Conservation (phyloP, 495 filamentous ascomycete genomes). For the Penicillium goetzii region DNA sequence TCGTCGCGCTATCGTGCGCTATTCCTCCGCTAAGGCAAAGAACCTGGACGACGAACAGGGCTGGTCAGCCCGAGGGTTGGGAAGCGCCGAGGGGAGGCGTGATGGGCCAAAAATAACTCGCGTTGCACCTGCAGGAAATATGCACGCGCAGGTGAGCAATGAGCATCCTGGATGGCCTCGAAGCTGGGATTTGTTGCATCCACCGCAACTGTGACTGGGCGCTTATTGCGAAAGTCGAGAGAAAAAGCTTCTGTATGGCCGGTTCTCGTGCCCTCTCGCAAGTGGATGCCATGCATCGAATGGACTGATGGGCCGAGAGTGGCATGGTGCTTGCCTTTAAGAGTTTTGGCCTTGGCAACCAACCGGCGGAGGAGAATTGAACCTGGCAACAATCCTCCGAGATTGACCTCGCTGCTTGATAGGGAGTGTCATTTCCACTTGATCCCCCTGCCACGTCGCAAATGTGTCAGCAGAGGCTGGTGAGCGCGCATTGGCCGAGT, state of each 20-base stretch:
- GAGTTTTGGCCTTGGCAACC: not conserved
- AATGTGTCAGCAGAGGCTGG: not conserved
- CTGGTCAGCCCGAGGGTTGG: not conserved
- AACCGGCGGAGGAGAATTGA: not conserved
- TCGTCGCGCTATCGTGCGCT: not conserved
- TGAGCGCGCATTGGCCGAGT: not conserved
- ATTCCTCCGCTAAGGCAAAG: not conserved
- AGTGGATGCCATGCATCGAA: not conserved
- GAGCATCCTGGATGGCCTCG: slow-evolving; percentile 11
- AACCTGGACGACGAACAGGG: not conserved
- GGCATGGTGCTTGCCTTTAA: not conserved
- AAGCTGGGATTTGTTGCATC: slow-evolving; percentile 4
- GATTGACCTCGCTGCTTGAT: not conserved
- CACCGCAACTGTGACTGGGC: slow-evolving; percentile 18
- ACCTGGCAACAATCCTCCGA: slow-evolving; percentile 4
- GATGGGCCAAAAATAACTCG: slow-evolving; percentile 37
- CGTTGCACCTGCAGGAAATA: slow-evolving; percentile 34
- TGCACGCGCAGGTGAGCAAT: slow-evolving; percentile 32
- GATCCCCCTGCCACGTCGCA: not conserved
- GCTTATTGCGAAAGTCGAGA: not conserved
- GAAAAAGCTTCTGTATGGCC: slow-evolving; percentile 6
- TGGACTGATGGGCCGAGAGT: not conserved
- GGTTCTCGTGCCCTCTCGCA: slow-evolving; percentile 1
- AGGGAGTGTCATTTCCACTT: not conserved
- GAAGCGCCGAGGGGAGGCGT: slow-evolving; percentile 28